A percentile compares a stretch with the other conserved stretches of the same genome.
These are phyloP conservation scores for Colletotrichum sublineola DNA, from an alignment of 2,329 filamentous ascomycete genomes.

Conservation along the genomic window DNA sequence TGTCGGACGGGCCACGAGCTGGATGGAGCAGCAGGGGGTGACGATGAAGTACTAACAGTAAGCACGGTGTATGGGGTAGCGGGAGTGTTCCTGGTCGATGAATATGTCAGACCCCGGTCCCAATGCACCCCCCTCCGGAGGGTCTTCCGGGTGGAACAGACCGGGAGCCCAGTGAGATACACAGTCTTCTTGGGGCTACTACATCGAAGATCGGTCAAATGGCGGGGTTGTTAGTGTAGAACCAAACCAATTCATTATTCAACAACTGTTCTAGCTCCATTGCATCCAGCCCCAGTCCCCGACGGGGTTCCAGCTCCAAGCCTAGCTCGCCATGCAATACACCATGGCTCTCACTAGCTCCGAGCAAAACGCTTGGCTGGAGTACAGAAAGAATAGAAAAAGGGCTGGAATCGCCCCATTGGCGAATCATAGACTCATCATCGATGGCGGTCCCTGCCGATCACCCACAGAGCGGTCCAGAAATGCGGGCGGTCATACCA, in stretches of 20 bases:
- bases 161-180: neutral
- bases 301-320: neutral
- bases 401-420: constrained; percentile 21
- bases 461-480: constrained; percentile 11
- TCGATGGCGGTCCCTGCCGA: constrained; percentile 37
- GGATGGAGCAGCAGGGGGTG: constrained; percentile 38
- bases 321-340: neutral
- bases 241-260: neutral
- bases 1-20: constrained; percentile 3
- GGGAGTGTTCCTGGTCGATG: neutral
- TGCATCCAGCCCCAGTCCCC: neutral
- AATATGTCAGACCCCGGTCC: constrained; percentile 10
- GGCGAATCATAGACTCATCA: constrained; percentile 37
- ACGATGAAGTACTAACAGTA: constrained; percentile 3
- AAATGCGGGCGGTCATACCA: neutral
- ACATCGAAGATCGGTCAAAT: neutral
- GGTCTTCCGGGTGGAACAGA: neutral
- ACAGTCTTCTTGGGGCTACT: neutral
- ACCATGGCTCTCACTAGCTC: neutral
- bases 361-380: neutral
- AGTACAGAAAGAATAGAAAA: neutral
- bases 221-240: neutral
- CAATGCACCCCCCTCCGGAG: neutral
- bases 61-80: neutral
- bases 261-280: neutral